These are phyloP conservation scores for Ceratocystiopsis sp. DNA, from an alignment of 2,329 filamentous ascomycete genomes.

Conservation along the genomic window DNA sequence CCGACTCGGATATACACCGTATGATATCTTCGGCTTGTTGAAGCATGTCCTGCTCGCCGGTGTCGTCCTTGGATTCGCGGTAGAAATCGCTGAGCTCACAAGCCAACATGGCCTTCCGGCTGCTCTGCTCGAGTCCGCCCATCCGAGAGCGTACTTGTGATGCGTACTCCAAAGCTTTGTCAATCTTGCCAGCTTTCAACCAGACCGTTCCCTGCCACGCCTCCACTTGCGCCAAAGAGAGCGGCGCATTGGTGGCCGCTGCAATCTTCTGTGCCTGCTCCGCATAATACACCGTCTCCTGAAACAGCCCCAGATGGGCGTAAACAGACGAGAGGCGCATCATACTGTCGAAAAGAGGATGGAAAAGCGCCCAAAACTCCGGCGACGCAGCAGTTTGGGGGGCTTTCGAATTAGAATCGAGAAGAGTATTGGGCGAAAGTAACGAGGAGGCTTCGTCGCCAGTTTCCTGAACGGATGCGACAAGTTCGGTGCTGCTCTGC, in stretches of 20 bases:
- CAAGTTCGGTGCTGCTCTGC: not conserved
- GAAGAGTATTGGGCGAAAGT: too few relatives aligned
- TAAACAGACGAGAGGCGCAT: constrained; percentile 63
- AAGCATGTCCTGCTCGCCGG: constrained; percentile 26
- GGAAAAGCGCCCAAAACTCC: constrained; percentile 64
- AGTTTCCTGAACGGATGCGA: not conserved
- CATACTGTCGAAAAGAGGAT: constrained; percentile 54
- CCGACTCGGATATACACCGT: not conserved
- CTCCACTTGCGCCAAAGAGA: constrained; percentile 36
- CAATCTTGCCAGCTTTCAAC: constrained; percentile 38
- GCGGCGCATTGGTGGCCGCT: constrained; percentile 44
- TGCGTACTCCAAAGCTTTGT: constrained; percentile 39
- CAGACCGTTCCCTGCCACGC: constrained; percentile 39
- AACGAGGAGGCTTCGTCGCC: not conserved
- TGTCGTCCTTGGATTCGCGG: constrained; percentile 28
- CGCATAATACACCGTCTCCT: constrained; percentile 76
- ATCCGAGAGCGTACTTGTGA: constrained; percentile 35
- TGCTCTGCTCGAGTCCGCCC: constrained; percentile 26
- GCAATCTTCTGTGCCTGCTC: constrained; percentile 71
- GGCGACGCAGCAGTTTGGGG: constrained; percentile 20
- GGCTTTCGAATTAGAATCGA: too few relatives aligned
- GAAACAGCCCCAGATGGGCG: constrained; percentile 68
- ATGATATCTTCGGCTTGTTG: constrained; percentile 28
- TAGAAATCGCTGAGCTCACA: constrained; percentile 40
- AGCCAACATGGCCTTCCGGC: constrained; percentile 28